phyloP scores from a whole-genome alignment of 768 basidiomycete genomes.

The Leccinum truebloodii region DNA sequence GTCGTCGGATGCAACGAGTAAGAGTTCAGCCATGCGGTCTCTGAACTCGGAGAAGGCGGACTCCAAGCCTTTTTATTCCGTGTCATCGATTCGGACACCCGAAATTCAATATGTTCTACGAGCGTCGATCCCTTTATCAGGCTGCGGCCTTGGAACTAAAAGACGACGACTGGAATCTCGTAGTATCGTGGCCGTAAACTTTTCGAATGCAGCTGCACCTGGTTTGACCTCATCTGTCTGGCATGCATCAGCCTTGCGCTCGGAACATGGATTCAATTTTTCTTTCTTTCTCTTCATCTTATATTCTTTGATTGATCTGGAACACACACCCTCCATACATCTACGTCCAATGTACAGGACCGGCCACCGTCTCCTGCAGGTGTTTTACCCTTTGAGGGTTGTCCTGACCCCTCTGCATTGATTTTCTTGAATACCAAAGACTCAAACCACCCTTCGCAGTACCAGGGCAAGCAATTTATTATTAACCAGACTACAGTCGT shows the following conservation, averaged over 20 bases:
- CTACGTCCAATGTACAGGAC: background rate
- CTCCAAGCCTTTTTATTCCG: too few relatives aligned
- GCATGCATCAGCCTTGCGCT: background rate
- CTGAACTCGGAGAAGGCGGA: too few relatives aligned
- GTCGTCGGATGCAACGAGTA: too few relatives aligned
- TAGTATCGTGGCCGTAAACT: too few relatives aligned
- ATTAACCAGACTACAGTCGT: slow-evolving; percentile 10
- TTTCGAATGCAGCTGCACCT: too few relatives aligned
- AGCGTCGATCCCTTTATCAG: background rate
- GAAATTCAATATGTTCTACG: background rate
- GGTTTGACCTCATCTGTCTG: too few relatives aligned
- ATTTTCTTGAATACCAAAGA: background rate
- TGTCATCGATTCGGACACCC: background rate
- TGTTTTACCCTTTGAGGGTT: background rate
- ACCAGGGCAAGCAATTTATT: slow-evolving; percentile 5
- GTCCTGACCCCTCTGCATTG: background rate
- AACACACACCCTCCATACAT: background rate
- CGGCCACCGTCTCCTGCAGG: background rate
- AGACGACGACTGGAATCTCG: too few relatives aligned
- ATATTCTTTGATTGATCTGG: background rate
- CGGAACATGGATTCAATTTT: background rate
- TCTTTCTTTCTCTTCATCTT: background rate
- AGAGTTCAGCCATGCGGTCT: background rate
- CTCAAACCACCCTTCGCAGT: background rate
- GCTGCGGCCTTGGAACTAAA: background rate